Evolutionary conservation across 352 stramenopile species (phyloP).

Genomic region (Aphanomyces invadans): DNA sequence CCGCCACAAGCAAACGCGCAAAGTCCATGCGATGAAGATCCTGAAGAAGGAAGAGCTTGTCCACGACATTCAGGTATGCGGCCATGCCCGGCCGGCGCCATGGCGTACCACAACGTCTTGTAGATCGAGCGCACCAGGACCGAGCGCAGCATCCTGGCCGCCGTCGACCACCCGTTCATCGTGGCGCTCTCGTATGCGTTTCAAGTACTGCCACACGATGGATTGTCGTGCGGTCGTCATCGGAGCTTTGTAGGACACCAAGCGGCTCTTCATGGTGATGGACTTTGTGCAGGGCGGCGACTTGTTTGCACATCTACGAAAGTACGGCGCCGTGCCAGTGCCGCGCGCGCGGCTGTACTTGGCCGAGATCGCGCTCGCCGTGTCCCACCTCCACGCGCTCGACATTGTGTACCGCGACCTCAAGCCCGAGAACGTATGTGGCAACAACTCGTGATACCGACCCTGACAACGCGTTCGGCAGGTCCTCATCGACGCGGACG

Average conservation of each 20-base stretch:
- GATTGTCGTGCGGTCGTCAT: too few species aligned
- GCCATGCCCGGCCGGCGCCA: not conserved
- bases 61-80: constrained; percentile 22
- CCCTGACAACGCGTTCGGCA: constrained; percentile 22
- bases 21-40: constrained; percentile 85
- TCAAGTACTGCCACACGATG: too few species aligned
- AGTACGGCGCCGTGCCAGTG: constrained; percentile 89
- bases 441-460: not conserved
- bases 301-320: constrained; percentile 92
- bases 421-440: constrained; percentile 95
- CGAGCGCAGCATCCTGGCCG: constrained; percentile 85
- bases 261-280: constrained; percentile 84
- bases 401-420: constrained; percentile 96
- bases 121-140: constrained; percentile 16
- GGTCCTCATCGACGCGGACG: constrained; percentile 72
- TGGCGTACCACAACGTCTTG: too few species aligned
- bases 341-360: constrained; percentile 89
- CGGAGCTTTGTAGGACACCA: constrained; percentile 62
- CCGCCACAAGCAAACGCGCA: constrained; percentile 42
- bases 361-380: constrained; percentile 90
- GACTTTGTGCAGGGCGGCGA: constrained; percentile 92
- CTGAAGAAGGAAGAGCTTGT: constrained; percentile 89
- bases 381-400: constrained; percentile 93
- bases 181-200: constrained; percentile 96
- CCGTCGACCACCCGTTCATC: constrained; percentile 97